Base-by-base conservation (phyloP, 1,284 basidiomycete genomes). In the Cryptococcus sp. region DNA sequence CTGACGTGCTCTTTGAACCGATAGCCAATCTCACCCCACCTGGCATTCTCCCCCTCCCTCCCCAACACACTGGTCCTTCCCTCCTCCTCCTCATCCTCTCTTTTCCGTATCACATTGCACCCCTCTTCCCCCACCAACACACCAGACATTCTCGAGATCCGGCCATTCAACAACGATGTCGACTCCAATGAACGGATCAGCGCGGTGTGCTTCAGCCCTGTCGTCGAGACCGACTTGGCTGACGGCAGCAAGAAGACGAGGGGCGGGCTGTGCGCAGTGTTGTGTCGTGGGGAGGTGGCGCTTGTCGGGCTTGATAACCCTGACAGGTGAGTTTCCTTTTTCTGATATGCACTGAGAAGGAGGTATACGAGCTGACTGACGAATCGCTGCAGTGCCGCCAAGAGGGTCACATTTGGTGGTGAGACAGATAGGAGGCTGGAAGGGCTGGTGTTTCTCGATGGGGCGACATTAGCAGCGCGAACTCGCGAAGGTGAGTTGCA, bases 401-500 rank as follows among this genome's bases (percentile, higher is more conserved):
- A 55, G 18, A 46, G 47, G 18, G 39, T 65, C 18, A 47, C 49
- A 9, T 65, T 65, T 20, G 55, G 49, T 11, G 16, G n/a, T n/a
- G n/a, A n/a, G n/a, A n/a, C n/a, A 24, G 24, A 16, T 21, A 11
- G 55, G 59, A 21, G 24, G 5, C 28, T 67, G 21, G 54, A 37
- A 0, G 50, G 56, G 8, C 38, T 66, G 3, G 52, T 43, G 0
- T 68, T 63, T 50, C 37, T 65, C 9, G 61, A 64, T 36, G 59
- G 56, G 6, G 49, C 52, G 3, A 61, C 55, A 6, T 46, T 67
- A 11, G 65, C 61, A 1, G 63, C 46, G 13, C 52, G 57, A 16
- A 56, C 59, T 0, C 39, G 13, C 8, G 15, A 48, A 33, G 57
- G 59, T 60, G 13, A 37, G 54, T 53, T 11, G 15, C 21, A 38